A percentile compares a stretch with the other conserved stretches of the same genome.
Evolutionary conservation across 2,329 filamentous ascomycete species (phyloP).

Genomic region (Cladosporium phlei): DNA sequence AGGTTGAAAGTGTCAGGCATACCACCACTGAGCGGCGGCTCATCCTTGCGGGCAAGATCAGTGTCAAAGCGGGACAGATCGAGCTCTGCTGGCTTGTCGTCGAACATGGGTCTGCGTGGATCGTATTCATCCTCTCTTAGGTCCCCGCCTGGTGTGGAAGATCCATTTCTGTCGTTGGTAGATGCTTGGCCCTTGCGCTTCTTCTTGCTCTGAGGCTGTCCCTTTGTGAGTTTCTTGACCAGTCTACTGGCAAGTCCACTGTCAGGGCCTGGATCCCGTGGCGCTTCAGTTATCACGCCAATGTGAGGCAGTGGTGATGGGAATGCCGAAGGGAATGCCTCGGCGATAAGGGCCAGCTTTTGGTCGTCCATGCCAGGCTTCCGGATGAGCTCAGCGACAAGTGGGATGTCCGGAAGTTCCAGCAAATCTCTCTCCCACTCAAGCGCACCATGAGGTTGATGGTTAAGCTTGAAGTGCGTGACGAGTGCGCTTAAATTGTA

Average conservation of each 20-base stretch:
- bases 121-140: slow-evolving; percentile 47
- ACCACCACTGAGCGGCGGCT: background rate
- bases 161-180: slow-evolving; percentile 17
- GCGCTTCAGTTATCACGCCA: slow-evolving; percentile 31
- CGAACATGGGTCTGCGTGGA: slow-evolving; percentile 36
- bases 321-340: slow-evolving; percentile 34
- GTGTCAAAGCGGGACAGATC: slow-evolving; percentile 30
- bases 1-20: slow-evolving; percentile 15
- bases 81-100: slow-evolving; percentile 12
- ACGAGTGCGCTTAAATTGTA: slow-evolving; percentile 52
- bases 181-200: slow-evolving; percentile 28
- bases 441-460: slow-evolving; percentile 35
- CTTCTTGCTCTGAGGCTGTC: slow-evolving; percentile 19
- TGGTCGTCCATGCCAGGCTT: slow-evolving; percentile 54
- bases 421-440: slow-evolving; percentile 62
- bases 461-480: slow-evolving; percentile 57
- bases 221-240: slow-evolving; percentile 23
- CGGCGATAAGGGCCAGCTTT: slow-evolving; percentile 38
- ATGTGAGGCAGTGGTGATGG: slow-evolving; percentile 41
- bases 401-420: slow-evolving; percentile 50
- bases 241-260: slow-evolving; percentile 20
- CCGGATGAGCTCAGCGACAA: slow-evolving; percentile 46
- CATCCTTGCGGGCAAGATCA: slow-evolving; percentile 23
- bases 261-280: slow-evolving; percentile 15
- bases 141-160: slow-evolving; percentile 32